Conservation (phyloP, 176 grass and related monocot genomes). For the Triticum monococcum region DNA sequence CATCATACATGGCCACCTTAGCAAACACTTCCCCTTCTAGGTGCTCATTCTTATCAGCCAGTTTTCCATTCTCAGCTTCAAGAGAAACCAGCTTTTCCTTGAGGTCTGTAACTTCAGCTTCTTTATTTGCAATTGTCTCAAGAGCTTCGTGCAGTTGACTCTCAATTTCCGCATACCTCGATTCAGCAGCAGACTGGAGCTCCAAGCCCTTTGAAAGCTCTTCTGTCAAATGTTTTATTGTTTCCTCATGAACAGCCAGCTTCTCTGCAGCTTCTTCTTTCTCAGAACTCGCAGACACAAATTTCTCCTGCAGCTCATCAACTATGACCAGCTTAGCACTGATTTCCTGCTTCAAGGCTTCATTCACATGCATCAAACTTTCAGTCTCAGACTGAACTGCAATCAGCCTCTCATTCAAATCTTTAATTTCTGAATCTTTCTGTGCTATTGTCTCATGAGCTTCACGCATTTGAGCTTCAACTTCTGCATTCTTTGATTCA, state of each 20-base stretch:
- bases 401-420: slow-evolving; percentile 71
- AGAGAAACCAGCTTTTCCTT: slow-evolving; percentile 52
- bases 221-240: slow-evolving; percentile 47
- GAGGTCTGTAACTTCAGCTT: slow-evolving; percentile 40
- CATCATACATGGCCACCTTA: slow-evolving; percentile 46
- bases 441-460: slow-evolving; percentile 40
- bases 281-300: slow-evolving; percentile 26
- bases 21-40: slow-evolving; percentile 53
- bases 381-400: slow-evolving; percentile 59
- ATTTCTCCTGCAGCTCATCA: slow-evolving; percentile 53
- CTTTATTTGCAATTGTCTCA: slow-evolving; percentile 39
- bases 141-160: slow-evolving; percentile 38
- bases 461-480: slow-evolving; percentile 54
- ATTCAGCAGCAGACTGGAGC: slow-evolving; percentile 48
- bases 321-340: slow-evolving; percentile 46
- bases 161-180: slow-evolving; percentile 37
- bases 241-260: slow-evolving; percentile 36
- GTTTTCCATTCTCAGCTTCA: slow-evolving; percentile 48
- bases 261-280: slow-evolving; percentile 52
- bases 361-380: slow-evolving; percentile 48
- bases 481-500: slow-evolving; percentile 50
- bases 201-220: slow-evolving; percentile 48
- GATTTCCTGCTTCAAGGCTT: slow-evolving; percentile 55
- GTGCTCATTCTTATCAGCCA: slow-evolving; percentile 34
- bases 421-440: slow-evolving; percentile 57